A percentile compares a stretch with the other conserved stretches of the same genome.
phyloP scores from a whole-genome alignment of 768 basidiomycete genomes.

The Xanthoconium stramineum region DNA sequence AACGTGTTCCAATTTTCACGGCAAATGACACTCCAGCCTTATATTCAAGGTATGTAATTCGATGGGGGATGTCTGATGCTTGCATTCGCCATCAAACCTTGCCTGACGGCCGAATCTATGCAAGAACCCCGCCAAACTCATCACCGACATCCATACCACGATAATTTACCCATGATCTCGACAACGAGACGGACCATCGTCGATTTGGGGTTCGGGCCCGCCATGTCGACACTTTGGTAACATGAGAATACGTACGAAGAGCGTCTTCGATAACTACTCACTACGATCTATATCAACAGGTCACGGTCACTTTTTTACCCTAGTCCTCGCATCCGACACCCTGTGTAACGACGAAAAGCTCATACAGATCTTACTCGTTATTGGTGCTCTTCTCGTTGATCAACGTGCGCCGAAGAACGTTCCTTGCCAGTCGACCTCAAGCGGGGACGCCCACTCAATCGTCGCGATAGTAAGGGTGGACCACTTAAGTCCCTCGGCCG shows the following conservation, averaged over 20 bases:
- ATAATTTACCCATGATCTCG: neutral
- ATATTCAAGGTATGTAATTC: neutral
- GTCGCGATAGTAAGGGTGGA: slow-evolving; percentile 10
- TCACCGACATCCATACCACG: neutral
- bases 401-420: slow-evolving; percentile 50
- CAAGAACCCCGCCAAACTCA: neutral
- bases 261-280: neutral
- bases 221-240: neutral
- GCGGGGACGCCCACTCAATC: slow-evolving; percentile 38
- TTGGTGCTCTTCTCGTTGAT: slow-evolving; percentile 38
- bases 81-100: neutral
- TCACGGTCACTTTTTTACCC: neutral
- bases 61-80: too few species aligned
- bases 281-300: slow-evolving; percentile 1
- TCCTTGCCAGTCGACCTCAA: slow-evolving; percentile 39
- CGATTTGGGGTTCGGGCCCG: neutral
- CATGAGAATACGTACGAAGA: neutral
- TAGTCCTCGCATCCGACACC: slow-evolving; percentile 48
- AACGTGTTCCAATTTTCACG: slow-evolving; percentile 9
- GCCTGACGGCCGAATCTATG: neutral
- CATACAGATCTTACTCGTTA: slow-evolving; percentile 41
- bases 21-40: neutral
- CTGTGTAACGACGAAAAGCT: slow-evolving; percentile 42
- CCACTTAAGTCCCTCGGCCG: slow-evolving; percentile 15
- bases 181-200: neutral